phyloP scores from a whole-genome alignment of 78 protist species.

The Dictyostelium citrinum region DNA sequence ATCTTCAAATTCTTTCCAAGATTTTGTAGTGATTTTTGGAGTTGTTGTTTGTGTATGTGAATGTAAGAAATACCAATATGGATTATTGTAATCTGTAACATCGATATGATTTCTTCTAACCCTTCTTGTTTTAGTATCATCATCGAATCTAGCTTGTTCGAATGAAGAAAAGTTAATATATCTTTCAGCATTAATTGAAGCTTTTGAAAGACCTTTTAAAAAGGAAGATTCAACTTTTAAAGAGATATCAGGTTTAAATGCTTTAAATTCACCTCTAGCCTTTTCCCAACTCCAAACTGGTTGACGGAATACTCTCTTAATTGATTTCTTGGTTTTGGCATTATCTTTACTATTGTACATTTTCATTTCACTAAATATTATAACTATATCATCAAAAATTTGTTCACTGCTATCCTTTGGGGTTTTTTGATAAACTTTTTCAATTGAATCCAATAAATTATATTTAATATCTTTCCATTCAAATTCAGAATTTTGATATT shows the following conservation, averaged over 20 bases:
- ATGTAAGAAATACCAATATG: conserved; percentile 20
- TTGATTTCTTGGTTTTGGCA: neutral
- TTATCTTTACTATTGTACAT: neutral
- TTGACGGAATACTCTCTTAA: neutral
- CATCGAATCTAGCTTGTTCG: conserved; percentile 56
- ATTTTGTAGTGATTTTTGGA: neutral
- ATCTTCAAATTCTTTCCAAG: neutral
- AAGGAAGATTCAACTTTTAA: conserved; percentile 27
- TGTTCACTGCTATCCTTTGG: conserved; percentile 4
- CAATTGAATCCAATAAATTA: neutral
- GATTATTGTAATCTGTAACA: neutral
- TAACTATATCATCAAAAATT: neutral
- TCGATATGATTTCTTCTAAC: conserved; percentile 16
- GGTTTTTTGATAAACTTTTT: neutral
- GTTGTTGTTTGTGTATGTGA: neutral
- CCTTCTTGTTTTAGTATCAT: conserved; percentile 31
- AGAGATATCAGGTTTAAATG: neutral
- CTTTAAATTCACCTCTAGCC: conserved; percentile 28
- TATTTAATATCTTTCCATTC: conserved; percentile 4
- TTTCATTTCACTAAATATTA: neutral
- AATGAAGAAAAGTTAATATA: conserved; percentile 41
- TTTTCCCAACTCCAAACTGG: conserved; percentile 67
- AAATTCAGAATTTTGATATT: neutral
- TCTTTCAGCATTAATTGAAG: conserved; percentile 28
- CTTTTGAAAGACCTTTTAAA: conserved; percentile 23